Evolutionary conservation across 2,329 filamentous ascomycete genomes (phyloP).

Genomic region (Penicillium sp.): DNA sequence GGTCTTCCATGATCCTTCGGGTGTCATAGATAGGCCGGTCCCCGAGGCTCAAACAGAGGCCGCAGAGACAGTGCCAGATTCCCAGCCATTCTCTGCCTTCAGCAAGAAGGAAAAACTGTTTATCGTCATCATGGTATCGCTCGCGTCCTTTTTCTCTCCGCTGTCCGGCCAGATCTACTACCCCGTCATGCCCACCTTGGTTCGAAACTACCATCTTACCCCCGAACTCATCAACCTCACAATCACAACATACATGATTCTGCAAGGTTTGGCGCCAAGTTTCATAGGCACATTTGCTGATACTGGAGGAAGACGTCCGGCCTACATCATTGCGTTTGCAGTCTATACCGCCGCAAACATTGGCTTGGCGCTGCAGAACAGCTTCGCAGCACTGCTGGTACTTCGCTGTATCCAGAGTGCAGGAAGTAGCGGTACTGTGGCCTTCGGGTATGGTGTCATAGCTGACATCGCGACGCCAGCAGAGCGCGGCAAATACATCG

Average conservation of each 20-base stretch:
- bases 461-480: constrained; percentile 33
- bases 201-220: constrained; percentile 21
- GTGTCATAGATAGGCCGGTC: not conserved
- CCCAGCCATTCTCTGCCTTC: constrained; percentile 32
- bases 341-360: constrained; percentile 36
- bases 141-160: constrained; percentile 46
- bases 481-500: constrained; percentile 35
- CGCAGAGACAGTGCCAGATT: not conserved
- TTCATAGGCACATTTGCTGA: constrained; percentile 36
- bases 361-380: constrained; percentile 34
- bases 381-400: constrained; percentile 30
- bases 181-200: constrained; percentile 27
- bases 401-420: constrained; percentile 35
- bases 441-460: constrained; percentile 34
- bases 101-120: constrained; percentile 34
- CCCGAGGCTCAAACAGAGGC: constrained; percentile 3
- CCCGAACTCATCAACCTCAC: constrained; percentile 31
- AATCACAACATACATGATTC: constrained; percentile 32
- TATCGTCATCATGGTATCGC: constrained; percentile 41
- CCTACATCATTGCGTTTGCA: constrained; percentile 29
- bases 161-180: constrained; percentile 41
- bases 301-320: constrained; percentile 31
- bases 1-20: not conserved
- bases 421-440: constrained; percentile 29
- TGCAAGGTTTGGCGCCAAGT: constrained; percentile 33